Evolutionary conservation across 2,329 filamentous ascomycete species (phyloP).

Genomic region (Coccinonectria pachysandricola): DNA sequence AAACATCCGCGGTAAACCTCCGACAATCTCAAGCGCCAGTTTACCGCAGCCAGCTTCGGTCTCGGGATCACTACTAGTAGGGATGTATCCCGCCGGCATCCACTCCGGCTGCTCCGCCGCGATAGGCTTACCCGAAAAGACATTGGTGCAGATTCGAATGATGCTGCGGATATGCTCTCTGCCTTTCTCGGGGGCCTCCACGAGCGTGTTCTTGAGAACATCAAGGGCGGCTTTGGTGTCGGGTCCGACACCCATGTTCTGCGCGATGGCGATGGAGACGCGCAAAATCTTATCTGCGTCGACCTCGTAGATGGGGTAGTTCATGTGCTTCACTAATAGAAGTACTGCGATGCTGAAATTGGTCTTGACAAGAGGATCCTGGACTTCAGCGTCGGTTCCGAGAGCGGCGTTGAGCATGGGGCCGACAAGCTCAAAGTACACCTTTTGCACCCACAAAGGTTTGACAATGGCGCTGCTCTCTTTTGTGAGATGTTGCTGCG

Average conservation of each 20-base stretch:
- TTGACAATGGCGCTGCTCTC: conserved; percentile 34
- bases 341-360: conserved; percentile 39
- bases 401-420: conserved; percentile 34
- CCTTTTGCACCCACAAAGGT: conserved; percentile 38
- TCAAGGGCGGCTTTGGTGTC: conserved; percentile 39
- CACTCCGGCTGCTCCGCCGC: conserved; percentile 19
- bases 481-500: conserved; percentile 27
- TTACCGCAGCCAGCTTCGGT: conserved; percentile 31
- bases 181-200: conserved; percentile 34
- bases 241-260: conserved; percentile 28
- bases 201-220: conserved; percentile 38
- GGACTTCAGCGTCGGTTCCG: conserved; percentile 17
- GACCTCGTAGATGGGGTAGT: conserved; percentile 40
- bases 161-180: conserved; percentile 39
- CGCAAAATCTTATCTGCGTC: conserved; percentile 38
- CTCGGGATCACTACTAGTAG: conserved; percentile 8
- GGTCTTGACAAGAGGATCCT: conserved; percentile 20
- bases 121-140: conserved; percentile 22
- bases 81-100: conserved; percentile 19
- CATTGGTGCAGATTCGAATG: conserved; percentile 33
- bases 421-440: conserved; percentile 36
- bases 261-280: conserved; percentile 37
- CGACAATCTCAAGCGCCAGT: conserved; percentile 37
- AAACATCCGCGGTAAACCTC: conserved; percentile 35
- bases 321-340: conserved; percentile 38